Base-by-base conservation (phyloP, 495 filamentous ascomycete species). In the Aspergillus kassunensis region DNA sequence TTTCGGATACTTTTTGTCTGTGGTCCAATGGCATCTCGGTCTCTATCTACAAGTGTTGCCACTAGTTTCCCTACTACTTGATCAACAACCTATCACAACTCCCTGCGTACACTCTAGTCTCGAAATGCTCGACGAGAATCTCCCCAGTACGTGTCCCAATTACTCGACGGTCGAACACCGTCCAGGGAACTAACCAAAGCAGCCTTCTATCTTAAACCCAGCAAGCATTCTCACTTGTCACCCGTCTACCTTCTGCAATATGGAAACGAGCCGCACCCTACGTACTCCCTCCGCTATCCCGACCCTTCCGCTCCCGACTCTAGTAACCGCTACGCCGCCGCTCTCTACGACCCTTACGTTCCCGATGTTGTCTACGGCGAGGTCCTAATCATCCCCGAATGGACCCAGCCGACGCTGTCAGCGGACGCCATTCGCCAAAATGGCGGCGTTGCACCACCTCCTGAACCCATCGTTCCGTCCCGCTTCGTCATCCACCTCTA, bases 101-200 rank as follows among this genome's bases (percentile, higher is more conserved):
- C 41, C n/a, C 6, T 49, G 47, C 6, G 29, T 33, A 44, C n/a
- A n/a, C n/a, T n/a, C n/a, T 27, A 33, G 19, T 13, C 18, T 31
- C 30, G 49, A 54, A 23, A 96, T 96, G 91, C 80, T 98, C 47
- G 93, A 98, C 82, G 89, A 95, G 67, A 95, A 90, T 66, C 80
- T 98, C 4, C 93, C 93, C 54, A 91, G 84, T 87, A 74, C 62
- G 80, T 65, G 37, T 54, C 36, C 51, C 24, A 16, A 29, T 29
- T 48, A n/a, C 6, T 49, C 11, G 45, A 4, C 4, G 5, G 21
- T n/a, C 33, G 7, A 9, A 20, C 13, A 1, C 19, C 60, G 68
- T 50, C 65, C 74, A 52, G 45, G 56, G 33, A 58, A 48, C 31
- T 39, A 58, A 72, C 49, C 15, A 39, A 33, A 21, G 3, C 44